Evolutionary conservation across 192 early-diverging fungal species (phyloP).

Genomic region (Chytriomyces sp.): DNA sequence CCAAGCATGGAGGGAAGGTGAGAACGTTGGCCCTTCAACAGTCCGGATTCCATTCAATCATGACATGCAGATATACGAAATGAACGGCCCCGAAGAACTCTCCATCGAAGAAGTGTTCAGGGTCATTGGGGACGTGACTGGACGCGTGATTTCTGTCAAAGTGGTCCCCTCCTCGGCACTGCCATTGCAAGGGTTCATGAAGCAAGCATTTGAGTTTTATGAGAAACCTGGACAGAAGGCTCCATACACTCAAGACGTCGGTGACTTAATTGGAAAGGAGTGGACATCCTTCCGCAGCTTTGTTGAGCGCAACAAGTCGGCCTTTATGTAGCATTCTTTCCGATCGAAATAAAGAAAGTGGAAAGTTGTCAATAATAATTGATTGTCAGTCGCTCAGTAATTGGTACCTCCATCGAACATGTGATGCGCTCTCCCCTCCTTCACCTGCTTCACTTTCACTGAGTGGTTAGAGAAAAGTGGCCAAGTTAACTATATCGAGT

Average conservation of each 20-base stretch:
- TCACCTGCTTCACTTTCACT: no score
- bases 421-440: no score
- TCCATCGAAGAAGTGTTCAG: slow-evolving; percentile 13
- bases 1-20: slow-evolving; percentile 34
- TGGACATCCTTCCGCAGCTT: slow-evolving; percentile 7
- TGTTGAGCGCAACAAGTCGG: not conserved
- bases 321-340: no score
- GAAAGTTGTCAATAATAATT: no score
- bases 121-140: not conserved
- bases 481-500: no score
- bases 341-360: no score
- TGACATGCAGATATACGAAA: no score
- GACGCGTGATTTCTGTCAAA: not conserved
- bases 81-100: slow-evolving; percentile 25
- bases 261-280: slow-evolving; percentile 28
- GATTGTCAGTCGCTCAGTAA: no score
- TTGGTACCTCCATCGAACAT: no score
- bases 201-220: not conserved
- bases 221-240: not conserved
- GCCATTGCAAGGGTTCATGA: not conserved
- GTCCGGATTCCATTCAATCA: no score
- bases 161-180: not conserved
- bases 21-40: no score
- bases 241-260: slow-evolving; percentile 32
- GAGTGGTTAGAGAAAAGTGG: no score